Base-by-base conservation (phyloP, 108 stramenopile species). In the Skeletonema costatum region DNA sequence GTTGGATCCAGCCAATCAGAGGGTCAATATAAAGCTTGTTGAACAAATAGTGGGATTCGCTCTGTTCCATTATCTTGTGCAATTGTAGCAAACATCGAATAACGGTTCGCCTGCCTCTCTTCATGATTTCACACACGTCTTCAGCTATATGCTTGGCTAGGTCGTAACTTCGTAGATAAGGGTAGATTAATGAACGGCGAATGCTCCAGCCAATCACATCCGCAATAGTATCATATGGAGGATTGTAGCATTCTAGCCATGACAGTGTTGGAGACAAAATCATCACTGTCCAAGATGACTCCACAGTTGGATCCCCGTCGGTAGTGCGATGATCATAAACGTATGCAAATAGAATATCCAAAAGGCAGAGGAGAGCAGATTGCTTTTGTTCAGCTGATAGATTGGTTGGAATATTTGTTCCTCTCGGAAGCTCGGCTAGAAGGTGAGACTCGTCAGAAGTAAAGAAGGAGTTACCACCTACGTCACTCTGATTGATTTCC, bases 241-340 rank as follows among this genome's bases (percentile, higher is more conserved):
- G 66, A 13, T 71, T 71, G 74, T 83, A 85, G 60, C 70, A 69
- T 75, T 98, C 96, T 62, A 98, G 63, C 90, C 95, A 98, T 61
- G 86, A 83, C 29, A 98, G 71, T 4, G 91, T 74, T n/a, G 90
- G 81, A 56, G 92, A 92, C 17, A 98, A 76, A 38, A 81, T 90
- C 69, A 92, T 84, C 19, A 97, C 77, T 21, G 96, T 98, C 96
- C 96, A 98, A 8, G 95, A 85, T 29, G 94, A 95, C 87, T 98
- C 97, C 17, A 96, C 93, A 5, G 92, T 95, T 11, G 95, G 83
- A 60, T 98, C 97, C 33, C 96, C 96, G 30, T 78, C 86, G 7
- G 97, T 98, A 39, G 89, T 91, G 60, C 96, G 82, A 73, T 97
- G 93, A 66, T 98, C 97, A 66, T 96, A 98, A 3, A 82, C 90